phyloP scores from a whole-genome alignment of 1,139 yeast genomes.

The Nematodospora anomalae region DNA sequence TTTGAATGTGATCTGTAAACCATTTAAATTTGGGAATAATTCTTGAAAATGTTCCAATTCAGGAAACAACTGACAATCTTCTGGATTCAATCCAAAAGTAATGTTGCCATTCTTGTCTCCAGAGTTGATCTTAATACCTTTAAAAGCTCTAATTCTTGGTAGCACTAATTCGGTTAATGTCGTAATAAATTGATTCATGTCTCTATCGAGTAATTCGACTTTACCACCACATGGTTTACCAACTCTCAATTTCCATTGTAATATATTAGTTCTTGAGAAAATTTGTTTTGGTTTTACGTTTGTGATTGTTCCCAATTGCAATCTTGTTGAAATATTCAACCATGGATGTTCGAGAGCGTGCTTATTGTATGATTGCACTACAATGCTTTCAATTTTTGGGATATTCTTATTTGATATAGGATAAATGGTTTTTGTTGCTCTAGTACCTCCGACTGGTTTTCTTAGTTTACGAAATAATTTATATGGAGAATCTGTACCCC shows the following conservation, averaged over 20 bases:
- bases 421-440: slow-evolving; percentile 70
- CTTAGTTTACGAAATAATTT: slow-evolving; percentile 75
- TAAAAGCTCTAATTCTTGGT: slow-evolving; percentile 88
- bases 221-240: slow-evolving; percentile 95
- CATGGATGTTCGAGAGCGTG: slow-evolving; percentile 74
- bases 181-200: slow-evolving; percentile 80
- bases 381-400: slow-evolving; percentile 66
- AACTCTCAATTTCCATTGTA: slow-evolving; percentile 83
- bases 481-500: slow-evolving; percentile 91
- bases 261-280: slow-evolving; percentile 75
- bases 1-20: slow-evolving; percentile 81
- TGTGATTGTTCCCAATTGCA: slow-evolving; percentile 90
- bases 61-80: slow-evolving; percentile 82
- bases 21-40: slow-evolving; percentile 83
- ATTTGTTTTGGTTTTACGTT: slow-evolving; percentile 79
- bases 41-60: slow-evolving; percentile 92
- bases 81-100: slow-evolving; percentile 78
- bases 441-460: slow-evolving; percentile 65
- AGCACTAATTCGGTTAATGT: slow-evolving; percentile 90
- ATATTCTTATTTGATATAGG: slow-evolving; percentile 67
- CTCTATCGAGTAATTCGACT: slow-evolving; percentile 72
- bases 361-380: slow-evolving; percentile 74
- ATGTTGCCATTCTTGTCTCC: slow-evolving; percentile 89
- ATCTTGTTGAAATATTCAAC: slow-evolving; percentile 72
- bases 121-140: slow-evolving; percentile 69